Evolutionary conservation across 164 flowering plant genomes (phyloP).

Genomic region (Umbilicus rupestris): DNA sequence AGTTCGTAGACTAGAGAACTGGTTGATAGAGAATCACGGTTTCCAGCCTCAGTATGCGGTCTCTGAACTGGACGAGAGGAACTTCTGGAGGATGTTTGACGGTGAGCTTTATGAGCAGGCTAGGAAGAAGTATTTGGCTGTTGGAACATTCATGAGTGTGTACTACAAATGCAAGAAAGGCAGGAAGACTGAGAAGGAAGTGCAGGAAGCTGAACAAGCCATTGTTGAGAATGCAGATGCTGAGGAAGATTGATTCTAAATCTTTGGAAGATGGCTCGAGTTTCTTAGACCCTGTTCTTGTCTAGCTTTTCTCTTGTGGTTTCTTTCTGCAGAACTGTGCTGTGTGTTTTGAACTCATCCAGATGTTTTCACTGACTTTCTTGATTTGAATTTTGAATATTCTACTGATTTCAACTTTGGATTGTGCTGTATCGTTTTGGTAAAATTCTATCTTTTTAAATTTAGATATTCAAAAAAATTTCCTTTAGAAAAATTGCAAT

Average conservation of each 20-base stretch:
- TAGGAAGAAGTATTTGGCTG: constrained; percentile 81
- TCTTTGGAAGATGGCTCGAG: no score
- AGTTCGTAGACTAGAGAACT: constrained; percentile 69
- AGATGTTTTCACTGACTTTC: not conserved
- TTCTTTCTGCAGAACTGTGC: not conserved
- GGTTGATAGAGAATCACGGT: constrained; percentile 95
- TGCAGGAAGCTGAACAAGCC: constrained; percentile 90
- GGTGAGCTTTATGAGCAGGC: constrained; percentile 69
- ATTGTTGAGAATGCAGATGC: constrained; percentile 61
- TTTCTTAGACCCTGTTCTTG: not conserved
- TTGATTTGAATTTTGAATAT: not conserved
- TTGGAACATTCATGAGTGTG: constrained; percentile 95
- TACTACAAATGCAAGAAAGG: constrained; percentile 98
- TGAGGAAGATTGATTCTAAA: constrained; percentile 33
- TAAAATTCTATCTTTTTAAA: no score
- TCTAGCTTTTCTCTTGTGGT: not conserved
- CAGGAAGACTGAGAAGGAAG: constrained; percentile 95
- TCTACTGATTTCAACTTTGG: no score
- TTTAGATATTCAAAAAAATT: no score
- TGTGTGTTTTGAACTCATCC: not conserved
- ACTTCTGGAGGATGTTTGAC: constrained; percentile 98
- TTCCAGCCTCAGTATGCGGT: constrained; percentile 98
- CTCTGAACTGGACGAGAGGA: constrained; percentile 80
- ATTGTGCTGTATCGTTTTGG: no score
- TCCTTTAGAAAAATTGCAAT: no score